These are phyloP conservation scores for Cymbidium sinense DNA, from an alignment of 106 monocot genomes.

Conservation along the genomic window DNA sequence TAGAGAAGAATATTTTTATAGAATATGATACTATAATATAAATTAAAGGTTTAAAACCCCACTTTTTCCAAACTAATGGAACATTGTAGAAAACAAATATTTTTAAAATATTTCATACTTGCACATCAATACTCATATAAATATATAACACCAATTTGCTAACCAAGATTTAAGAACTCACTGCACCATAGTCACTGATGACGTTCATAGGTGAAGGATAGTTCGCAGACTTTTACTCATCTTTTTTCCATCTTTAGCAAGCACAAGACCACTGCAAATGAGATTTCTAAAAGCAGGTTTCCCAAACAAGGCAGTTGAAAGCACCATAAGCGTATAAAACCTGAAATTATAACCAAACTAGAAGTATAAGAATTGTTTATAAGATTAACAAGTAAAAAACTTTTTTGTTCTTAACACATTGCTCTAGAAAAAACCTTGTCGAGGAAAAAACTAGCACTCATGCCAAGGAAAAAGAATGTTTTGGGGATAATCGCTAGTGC, in stretches of 20 bases:
- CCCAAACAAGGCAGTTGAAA: conserved; percentile 92
- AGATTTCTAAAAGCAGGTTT: conserved; percentile 98
- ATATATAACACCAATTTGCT: not conserved
- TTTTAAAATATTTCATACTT: not conserved
- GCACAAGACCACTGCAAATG: conserved; percentile 94
- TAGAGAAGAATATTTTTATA: not conserved
- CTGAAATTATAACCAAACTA: conserved; percentile 29
- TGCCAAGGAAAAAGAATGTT: not conserved
- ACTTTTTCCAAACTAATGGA: not conserved
- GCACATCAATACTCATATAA: not conserved
- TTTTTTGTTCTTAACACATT: not conserved
- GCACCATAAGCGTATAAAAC: conserved; percentile 98
- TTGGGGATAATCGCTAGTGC: not conserved
- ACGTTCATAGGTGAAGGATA: conserved; percentile 94
- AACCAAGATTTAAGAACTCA: conserved; percentile 27
- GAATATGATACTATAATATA: not conserved
- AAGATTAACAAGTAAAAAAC: not conserved
- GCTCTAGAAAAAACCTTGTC: not conserved
- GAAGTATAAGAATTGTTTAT: conserved; percentile 2
- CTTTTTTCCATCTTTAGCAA: conserved; percentile 98
- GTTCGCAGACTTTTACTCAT: conserved; percentile 93
- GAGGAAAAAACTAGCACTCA: not conserved
- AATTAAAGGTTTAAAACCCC: not conserved
- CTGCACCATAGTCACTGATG: conserved; percentile 87
- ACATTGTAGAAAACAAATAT: not conserved